Percentiles rank a stretch among this genome's conserved stretches.
These are phyloP conservation scores for Phyllosticta citrichinensis DNA, from an alignment of 2,329 filamentous ascomycete genomes.

Conservation along the genomic window DNA sequence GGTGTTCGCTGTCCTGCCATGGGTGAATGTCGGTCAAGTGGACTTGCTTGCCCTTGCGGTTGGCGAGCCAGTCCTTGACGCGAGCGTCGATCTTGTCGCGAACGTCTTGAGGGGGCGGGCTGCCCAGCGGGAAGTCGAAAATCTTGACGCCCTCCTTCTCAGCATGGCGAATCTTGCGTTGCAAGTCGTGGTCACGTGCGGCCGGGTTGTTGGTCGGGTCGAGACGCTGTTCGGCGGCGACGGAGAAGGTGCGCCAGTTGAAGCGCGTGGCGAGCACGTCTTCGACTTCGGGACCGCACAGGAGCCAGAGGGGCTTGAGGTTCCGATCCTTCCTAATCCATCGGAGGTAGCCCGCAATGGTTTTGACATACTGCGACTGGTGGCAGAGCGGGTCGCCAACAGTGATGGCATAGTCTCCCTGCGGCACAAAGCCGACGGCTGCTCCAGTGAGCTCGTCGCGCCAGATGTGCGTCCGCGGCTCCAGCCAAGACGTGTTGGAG, in stretches of 20 bases:
- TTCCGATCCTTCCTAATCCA: slow-evolving; percentile 61
- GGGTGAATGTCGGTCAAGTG: slow-evolving; percentile 84
- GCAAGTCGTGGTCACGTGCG: slow-evolving; percentile 54
- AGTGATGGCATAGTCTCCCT: slow-evolving; percentile 70
- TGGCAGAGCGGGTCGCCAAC: slow-evolving; percentile 85
- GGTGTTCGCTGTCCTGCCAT: slow-evolving; percentile 74
- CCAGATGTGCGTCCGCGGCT: slow-evolving; percentile 82
- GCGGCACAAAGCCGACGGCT: slow-evolving; percentile 71
- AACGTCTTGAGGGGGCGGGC: slow-evolving; percentile 54
- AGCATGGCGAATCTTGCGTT: slow-evolving; percentile 68
- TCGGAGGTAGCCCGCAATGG: slow-evolving; percentile 64
- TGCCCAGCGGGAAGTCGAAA: slow-evolving; percentile 57
- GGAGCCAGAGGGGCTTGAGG: slow-evolving; percentile 78
- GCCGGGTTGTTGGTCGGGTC: slow-evolving; percentile 60
- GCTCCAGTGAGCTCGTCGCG: slow-evolving; percentile 70
- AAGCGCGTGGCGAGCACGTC: slow-evolving; percentile 69
- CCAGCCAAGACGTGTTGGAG: slow-evolving; percentile 87
- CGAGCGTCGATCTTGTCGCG: slow-evolving; percentile 59
- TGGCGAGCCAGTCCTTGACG: slow-evolving; percentile 68
- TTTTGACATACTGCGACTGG: slow-evolving; percentile 60
- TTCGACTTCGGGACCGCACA: slow-evolving; percentile 70
- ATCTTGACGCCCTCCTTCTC: slow-evolving; percentile 79
- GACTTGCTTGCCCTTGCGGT: slow-evolving; percentile 75
- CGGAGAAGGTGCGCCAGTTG: slow-evolving; percentile 81
- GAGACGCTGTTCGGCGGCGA: slow-evolving; percentile 80